Percentiles rank a stretch among this genome's conserved stretches.
Evolutionary conservation across 2,329 filamentous ascomycete genomes (phyloP).

Genomic region (Tolypocladium amazonense): DNA sequence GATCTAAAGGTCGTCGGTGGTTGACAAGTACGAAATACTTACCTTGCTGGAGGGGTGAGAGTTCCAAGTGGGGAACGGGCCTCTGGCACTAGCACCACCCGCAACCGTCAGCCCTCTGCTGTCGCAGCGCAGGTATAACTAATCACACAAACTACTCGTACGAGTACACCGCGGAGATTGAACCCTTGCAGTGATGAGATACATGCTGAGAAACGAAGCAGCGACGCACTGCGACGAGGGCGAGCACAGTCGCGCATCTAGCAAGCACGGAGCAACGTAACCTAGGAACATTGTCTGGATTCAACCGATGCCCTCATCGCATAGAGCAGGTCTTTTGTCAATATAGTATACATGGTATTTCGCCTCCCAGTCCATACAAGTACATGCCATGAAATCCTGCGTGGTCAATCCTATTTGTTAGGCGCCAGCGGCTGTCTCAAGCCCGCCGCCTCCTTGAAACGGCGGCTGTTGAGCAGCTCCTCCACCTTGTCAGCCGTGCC

Average conservation of each 20-base stretch:
- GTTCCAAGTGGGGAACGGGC: background rate
- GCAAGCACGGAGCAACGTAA: too few species aligned
- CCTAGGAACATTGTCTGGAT: background rate
- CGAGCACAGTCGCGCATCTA: background rate
- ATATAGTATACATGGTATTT: background rate
- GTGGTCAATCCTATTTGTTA: background rate
- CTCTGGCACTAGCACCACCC: background rate
- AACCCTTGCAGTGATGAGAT: too few species aligned
- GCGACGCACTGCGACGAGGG: background rate
- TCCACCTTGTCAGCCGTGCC: conserved; percentile 45
- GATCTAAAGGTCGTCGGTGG: background rate
- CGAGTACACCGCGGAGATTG: background rate
- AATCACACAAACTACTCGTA: too few species aligned
- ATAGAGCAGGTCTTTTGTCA: background rate
- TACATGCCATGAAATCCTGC: background rate
- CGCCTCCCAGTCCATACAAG: background rate
- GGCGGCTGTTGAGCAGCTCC: conserved; percentile 43
- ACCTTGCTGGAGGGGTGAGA: background rate
- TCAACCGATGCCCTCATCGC: background rate
- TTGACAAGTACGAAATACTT: background rate
- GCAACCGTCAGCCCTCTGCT: background rate
- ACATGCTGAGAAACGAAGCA: too few species aligned
- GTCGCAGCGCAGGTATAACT: background rate
- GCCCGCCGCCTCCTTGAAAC: conserved; percentile 29
- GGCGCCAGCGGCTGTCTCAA: conserved; percentile 10